Conservation (phyloP, 2,329 filamentous ascomycete genomes). For the Aspergillus oerlinghausenensis region DNA sequence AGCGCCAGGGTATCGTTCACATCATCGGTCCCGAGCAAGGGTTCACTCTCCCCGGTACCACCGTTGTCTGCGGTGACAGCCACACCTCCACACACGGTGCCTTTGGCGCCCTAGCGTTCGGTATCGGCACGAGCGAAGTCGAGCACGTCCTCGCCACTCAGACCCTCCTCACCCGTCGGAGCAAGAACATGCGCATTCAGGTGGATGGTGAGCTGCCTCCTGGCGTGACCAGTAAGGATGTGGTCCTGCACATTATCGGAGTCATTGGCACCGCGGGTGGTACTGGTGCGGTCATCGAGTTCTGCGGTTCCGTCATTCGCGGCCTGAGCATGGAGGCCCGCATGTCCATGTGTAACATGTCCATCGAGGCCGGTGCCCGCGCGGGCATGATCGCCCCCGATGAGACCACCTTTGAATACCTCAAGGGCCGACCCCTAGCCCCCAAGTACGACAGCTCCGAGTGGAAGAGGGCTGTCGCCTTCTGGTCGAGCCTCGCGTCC, state of each 20-base stretch:
- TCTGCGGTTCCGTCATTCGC: constrained; percentile 90
- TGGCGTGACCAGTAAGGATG: constrained; percentile 93
- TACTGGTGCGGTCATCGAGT: constrained; percentile 92
- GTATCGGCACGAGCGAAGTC: constrained; percentile 96
- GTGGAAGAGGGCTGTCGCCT: constrained; percentile 82
- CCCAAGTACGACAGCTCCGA: constrained; percentile 78
- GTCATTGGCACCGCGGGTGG: constrained; percentile 92
- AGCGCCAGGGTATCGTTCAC: constrained; percentile 96
- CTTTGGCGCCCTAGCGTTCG: constrained; percentile 90
- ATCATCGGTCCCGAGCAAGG: constrained; percentile 98
- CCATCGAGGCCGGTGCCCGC: constrained; percentile 90
- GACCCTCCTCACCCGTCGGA: constrained; percentile 87
- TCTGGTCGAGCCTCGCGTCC: constrained; percentile 82
- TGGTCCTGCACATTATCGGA: constrained; percentile 89
- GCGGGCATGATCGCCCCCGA: constrained; percentile 97
- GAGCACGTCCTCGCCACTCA: constrained; percentile 98
- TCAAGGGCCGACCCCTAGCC: constrained; percentile 84
- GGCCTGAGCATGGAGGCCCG: constrained; percentile 89
- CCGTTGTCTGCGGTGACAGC: constrained; percentile 94
- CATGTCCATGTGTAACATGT: constrained; percentile 99
- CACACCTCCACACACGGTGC: constrained; percentile 98
- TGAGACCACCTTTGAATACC: constrained; percentile 88
- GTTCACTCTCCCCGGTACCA: constrained; percentile 95
- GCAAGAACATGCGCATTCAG: constrained; percentile 98
- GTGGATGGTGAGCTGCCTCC: constrained; percentile 85